Percentiles rank a stretch among this genome's conserved stretches.
phyloP scores from a whole-genome alignment of 306 rosid species.

The Citrullus mucosospermus region DNA sequence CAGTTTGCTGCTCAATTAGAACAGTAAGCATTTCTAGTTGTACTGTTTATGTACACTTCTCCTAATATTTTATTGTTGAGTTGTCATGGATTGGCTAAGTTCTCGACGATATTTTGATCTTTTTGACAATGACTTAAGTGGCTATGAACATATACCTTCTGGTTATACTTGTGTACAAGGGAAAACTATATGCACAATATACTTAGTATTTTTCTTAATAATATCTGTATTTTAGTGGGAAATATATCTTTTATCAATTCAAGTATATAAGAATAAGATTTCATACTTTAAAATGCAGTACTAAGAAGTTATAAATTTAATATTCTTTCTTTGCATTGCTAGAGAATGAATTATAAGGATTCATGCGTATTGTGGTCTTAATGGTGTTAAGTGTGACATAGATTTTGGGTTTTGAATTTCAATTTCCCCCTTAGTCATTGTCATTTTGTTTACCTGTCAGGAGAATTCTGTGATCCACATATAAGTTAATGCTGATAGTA shows the following conservation, averaged over 20 bases:
- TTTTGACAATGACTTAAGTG: not conserved
- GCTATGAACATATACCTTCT: not conserved
- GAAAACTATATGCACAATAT: not conserved
- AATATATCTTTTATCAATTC: not conserved
- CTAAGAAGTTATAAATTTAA: not conserved
- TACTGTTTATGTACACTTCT: not conserved
- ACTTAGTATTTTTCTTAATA: not conserved
- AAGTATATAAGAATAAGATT: not conserved
- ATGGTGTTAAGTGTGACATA: not conserved
- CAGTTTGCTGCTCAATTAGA: constrained; percentile 87
- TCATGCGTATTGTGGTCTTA: not conserved
- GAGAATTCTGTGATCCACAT: not conserved
- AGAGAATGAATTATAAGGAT: not conserved
- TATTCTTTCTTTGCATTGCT: not conserved
- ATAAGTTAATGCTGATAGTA: not conserved
- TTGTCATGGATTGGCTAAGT: not conserved
- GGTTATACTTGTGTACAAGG: not conserved
- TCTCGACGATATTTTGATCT: not conserved
- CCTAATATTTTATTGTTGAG: not conserved
- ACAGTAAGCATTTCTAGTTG: constrained; percentile 33
- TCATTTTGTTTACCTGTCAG: not conserved
- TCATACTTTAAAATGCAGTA: not conserved
- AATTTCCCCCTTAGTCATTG: not conserved
- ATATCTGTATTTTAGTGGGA: not conserved
- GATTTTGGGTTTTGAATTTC: not conserved